Evolutionary conservation across 805 yeast species (phyloP), one percentile per base, ranked within the genome.

Genomic region (Kuraishia capsulata): DNA sequence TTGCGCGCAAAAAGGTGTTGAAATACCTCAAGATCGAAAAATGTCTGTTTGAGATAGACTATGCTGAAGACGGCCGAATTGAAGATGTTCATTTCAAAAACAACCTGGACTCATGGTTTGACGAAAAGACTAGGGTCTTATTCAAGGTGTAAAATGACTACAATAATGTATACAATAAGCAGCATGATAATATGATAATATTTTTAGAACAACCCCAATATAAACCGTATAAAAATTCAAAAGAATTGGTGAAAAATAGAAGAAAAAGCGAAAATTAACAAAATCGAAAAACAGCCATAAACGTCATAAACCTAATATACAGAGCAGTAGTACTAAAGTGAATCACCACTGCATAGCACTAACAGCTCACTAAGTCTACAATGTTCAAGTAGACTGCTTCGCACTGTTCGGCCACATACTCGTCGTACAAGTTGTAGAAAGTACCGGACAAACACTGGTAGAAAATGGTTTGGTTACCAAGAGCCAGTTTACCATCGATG

Each of bases 401-500:
- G 70, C 89, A 81, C 53, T 78, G 84, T 21, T 54, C 59, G 42
- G 79, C 86, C 39, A 78, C 57, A 47, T 65, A 57, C 58, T 76
- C 64, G 57, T 80, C 85, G 62, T 82, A 82, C 61, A 82, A 65
- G 71, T 82, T 82, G 79, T 78, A 81, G 73, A 82, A 82, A 53
- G 66, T 67, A 50, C 90, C 90, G 29, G 87, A 78, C 48, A 72
- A 54, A 67, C 90, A 82, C 64, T 79, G 81, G 72, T 73, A 81
- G 69, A 81, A 81, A 39, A 69, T 66, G 44, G 75, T 75, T 36
- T 61, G 54, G 50, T 63, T 61, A 61, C 86, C 88, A 44, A 81
- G 60, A 25, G 85, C 85, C 52, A 81, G 71, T 60, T 74, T 75
- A 17, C 70, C 79, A 46, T 71, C 72, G 45, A 53, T 50, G 37